Conservation (phyloP, 805 yeast species). For the Huiozyma naganishii region DNA sequence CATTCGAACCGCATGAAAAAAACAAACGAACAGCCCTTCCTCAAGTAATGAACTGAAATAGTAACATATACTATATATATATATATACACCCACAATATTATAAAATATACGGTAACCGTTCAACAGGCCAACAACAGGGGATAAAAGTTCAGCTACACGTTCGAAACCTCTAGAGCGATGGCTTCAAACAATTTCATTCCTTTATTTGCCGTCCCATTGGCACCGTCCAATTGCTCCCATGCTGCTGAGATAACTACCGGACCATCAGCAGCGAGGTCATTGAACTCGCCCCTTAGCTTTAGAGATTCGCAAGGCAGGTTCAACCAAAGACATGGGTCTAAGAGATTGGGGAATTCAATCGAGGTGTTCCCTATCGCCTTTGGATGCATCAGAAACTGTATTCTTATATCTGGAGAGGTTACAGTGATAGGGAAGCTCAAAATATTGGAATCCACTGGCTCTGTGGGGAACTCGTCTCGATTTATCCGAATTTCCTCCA, state of each 20-base stretch:
- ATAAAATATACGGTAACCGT: no score
- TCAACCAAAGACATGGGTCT: conserved; percentile 33
- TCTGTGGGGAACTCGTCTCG: neutral
- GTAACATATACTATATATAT: neutral
- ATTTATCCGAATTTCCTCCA: conserved; percentile 1
- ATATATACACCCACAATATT: no score
- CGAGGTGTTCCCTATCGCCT: neutral
- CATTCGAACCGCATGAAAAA: neutral
- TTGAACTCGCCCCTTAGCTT: conserved; percentile 9
- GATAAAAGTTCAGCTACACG: no score
- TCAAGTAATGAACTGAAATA: no score
- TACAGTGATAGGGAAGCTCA: neutral
- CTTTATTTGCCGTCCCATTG: conserved; percentile 48
- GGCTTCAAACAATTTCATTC: conserved; percentile 41
- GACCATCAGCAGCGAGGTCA: neutral
- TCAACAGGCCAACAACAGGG: no score
- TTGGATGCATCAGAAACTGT: conserved; percentile 9
- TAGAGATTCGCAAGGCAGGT: conserved; percentile 33
- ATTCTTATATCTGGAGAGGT: conserved; percentile 14
- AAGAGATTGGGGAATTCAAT: neutral
- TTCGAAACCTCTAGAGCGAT: neutral
- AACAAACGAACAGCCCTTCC: neutral
- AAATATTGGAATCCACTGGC: neutral
- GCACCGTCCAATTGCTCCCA: conserved; percentile 60
- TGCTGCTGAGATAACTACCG: conserved; percentile 7